Base-by-base conservation (phyloP, 768 basidiomycete species). In the Vararia minispora region DNA sequence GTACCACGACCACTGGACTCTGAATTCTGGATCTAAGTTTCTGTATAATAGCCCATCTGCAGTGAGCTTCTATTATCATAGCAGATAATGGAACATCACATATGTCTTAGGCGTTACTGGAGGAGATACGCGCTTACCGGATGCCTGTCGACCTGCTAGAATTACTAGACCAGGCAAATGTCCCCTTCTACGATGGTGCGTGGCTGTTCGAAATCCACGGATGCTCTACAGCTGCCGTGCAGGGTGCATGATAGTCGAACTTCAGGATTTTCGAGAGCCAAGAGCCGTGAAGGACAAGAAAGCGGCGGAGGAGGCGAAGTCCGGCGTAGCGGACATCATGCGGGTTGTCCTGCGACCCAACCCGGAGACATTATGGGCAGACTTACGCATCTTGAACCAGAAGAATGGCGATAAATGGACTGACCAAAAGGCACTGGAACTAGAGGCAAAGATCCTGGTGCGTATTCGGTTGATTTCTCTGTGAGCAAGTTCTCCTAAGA, bases 141-240 rank as follows among this genome's bases (percentile, higher is more conserved):
- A 88, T 90, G 66, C 87, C 87, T 10, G 76, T 81, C 22, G 87
- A 90, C 60, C 87, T 85, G 54, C 64, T 88, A 10, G 82, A 87
- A 43, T 59, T 87, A 21, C 87, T 90, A 48, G 81, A 90, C 44
- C 59, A 68, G 16, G 73, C 76, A 3, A 68, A 66, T 40, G 69
- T 86, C 3, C 82, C 83, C 16, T 90, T 86, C 58, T 90, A 88
- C 55, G 82, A 89, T 55, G 87, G 86, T 85, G 42, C 20, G 67
- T 61, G 6, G 26, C 26, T 4, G 27, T 26, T 4, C 33, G 17
- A 9, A 16, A 14, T 13, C 28, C 35, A 20, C 14, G 7, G 21
- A 28, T 33, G 25, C 14, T 44, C 5, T 39, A 27, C 29, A 9
- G 21, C 1, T 26, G 9, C 35, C 14, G 37, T 21, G 5, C 37